These are phyloP conservation scores for Castanea sativa DNA, from an alignment of 306 rosid species.

Conservation along the genomic window DNA sequence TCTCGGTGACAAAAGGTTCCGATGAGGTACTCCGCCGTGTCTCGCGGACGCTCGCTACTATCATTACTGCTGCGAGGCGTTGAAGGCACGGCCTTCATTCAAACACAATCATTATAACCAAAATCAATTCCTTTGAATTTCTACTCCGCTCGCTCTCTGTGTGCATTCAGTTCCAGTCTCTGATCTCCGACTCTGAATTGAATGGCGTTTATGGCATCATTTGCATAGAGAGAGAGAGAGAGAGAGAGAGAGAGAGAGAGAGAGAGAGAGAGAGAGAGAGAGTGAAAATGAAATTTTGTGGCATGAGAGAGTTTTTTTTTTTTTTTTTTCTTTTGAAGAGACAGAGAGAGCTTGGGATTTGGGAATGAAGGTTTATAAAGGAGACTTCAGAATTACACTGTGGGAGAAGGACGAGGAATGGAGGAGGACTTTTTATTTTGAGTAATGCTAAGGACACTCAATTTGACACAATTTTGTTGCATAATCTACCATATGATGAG, in stretches of 20 bases:
- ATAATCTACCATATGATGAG: not conserved
- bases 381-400: too few species aligned
- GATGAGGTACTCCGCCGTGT: slow-evolving; percentile 81
- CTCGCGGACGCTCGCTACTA: slow-evolving; percentile 49
- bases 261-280: slow-evolving; percentile 21
- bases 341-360: not conserved
- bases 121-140: too few species aligned
- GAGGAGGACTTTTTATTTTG: too few species aligned
- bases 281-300: slow-evolving; percentile 29
- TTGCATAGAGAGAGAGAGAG: slow-evolving; percentile 17
- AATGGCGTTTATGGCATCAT: slow-evolving; percentile 45
- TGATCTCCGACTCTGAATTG: not conserved
- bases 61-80: slow-evolving; percentile 46
- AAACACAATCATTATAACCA: not conserved
- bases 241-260: slow-evolving; percentile 22
- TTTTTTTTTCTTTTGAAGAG: too few species aligned
- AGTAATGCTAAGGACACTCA: not conserved
- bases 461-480: not conserved
- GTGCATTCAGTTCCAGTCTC: too few species aligned
- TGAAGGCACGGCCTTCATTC: slow-evolving; percentile 85
- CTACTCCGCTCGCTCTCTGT: too few species aligned
- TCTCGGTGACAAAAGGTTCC: slow-evolving; percentile 74
- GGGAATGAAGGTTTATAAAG: not conserved
- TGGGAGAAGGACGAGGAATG: too few species aligned
- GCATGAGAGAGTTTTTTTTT: slow-evolving; percentile 23